Conservation (phyloP, 257 asterid species). For the Forsythia viridissima region DNA sequence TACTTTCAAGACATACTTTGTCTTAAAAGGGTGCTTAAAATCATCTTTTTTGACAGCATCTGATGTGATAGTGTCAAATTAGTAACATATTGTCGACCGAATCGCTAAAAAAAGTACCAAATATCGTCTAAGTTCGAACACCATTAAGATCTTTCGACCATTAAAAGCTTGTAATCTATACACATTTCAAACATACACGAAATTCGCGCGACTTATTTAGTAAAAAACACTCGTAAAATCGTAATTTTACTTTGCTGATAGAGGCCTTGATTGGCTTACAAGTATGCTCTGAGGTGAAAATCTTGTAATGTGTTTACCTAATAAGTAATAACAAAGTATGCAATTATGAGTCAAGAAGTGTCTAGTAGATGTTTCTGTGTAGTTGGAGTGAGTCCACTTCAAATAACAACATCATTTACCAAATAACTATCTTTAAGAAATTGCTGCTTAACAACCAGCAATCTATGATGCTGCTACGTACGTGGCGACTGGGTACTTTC, state of each 20-base stretch:
- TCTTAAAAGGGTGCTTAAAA: too few species aligned
- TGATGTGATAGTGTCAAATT: not conserved
- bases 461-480: not conserved
- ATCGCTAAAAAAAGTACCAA: not conserved
- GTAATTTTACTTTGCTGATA: too few species aligned
- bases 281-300: not conserved
- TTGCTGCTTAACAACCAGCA: not conserved
- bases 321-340: not conserved
- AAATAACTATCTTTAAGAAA: not conserved
- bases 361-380: not conserved
- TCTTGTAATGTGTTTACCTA: not conserved
- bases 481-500: not conserved
- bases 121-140: not conserved
- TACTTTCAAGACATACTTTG: too few species aligned
- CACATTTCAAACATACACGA: not conserved
- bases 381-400: not conserved
- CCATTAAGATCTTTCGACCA: not conserved
- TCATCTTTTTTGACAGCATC: too few species aligned
- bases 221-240: too few species aligned
- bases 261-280: not conserved
- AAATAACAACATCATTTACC: not conserved
- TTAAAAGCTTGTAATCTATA: not conserved
- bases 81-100: not conserved
- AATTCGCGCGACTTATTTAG: not conserved
- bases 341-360: not conserved